Evolutionary conservation across 1,139 yeast genomes (phyloP).

Genomic region (Pichia norvegensis): DNA sequence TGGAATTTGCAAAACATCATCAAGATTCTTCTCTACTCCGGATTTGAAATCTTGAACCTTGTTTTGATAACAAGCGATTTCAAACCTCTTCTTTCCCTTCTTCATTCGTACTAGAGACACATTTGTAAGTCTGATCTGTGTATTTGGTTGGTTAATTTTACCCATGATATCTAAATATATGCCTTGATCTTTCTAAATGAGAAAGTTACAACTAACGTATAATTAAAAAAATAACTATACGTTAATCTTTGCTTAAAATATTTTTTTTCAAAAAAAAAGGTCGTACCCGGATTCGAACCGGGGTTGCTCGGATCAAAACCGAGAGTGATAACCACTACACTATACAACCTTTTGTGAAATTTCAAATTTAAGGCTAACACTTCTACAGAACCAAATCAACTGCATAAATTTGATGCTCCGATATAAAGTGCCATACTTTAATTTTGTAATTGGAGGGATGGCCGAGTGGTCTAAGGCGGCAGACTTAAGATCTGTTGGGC

Average conservation of each 20-base stretch:
- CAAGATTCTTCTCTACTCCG: conserved; percentile 86
- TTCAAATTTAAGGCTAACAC: background rate
- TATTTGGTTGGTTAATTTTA: conserved; percentile 73
- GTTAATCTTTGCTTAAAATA: no score
- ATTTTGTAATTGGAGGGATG: conserved; percentile 26
- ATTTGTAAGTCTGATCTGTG: conserved; percentile 84
- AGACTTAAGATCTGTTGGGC: conserved; percentile 32
- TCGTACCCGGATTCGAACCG: conserved; percentile 96
- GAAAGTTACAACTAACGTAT: no score
- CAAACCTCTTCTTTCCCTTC: conserved; percentile 85
- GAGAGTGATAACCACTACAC: conserved; percentile 64
- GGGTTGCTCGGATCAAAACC: conserved; percentile 80
- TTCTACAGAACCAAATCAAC: background rate
- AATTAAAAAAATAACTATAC: no score
- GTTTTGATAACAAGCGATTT: conserved; percentile 92
- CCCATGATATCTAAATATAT: no score
- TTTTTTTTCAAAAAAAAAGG: no score
- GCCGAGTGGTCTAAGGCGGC: conserved; percentile 34
- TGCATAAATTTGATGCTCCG: no score
- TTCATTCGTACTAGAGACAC: conserved; percentile 88
- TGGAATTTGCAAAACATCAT: conserved; percentile 93
- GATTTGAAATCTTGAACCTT: conserved; percentile 93
- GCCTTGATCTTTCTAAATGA: no score
- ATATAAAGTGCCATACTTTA: no score
- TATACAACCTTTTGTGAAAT: conserved; percentile 36